Percentiles rank a stretch among this genome's conserved stretches.
These are phyloP conservation scores for Citrus unshiu DNA, from an alignment of 345 rosid species.

Conservation along the genomic window DNA sequence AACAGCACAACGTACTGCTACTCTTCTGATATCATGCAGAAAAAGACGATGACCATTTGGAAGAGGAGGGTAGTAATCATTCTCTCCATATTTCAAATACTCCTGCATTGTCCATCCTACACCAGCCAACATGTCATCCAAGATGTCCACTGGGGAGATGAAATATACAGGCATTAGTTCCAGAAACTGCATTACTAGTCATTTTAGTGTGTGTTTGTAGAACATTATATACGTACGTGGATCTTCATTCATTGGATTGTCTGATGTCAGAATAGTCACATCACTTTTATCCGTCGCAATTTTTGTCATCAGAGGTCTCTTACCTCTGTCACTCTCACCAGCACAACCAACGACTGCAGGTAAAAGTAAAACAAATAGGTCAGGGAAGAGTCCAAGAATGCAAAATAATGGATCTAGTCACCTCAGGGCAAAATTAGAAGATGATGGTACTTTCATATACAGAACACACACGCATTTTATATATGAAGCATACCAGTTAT, in stretches of 20 bases:
- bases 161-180: slow-evolving; percentile 7
- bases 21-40: slow-evolving; percentile 83
- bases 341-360: slow-evolving; percentile 72
- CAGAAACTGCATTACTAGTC: background rate
- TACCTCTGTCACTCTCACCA: slow-evolving; percentile 81
- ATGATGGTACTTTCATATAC: background rate
- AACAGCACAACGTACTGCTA: slow-evolving; percentile 93
- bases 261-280: slow-evolving; percentile 87
- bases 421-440: background rate
- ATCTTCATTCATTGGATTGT: slow-evolving; percentile 87
- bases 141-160: slow-evolving; percentile 72
- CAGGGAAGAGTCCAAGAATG: background rate
- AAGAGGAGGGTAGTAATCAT: slow-evolving; percentile 88
- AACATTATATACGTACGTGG: slow-evolving; percentile 48
- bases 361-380: slow-evolving; percentile 9
- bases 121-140: slow-evolving; percentile 94
- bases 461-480: background rate
- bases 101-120: slow-evolving; percentile 96
- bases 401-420: background rate
- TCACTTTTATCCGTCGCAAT: slow-evolving; percentile 90
- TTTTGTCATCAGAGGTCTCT: slow-evolving; percentile 84
- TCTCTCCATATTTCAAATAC: slow-evolving; percentile 79
- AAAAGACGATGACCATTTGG: slow-evolving; percentile 88
- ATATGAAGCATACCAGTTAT: slow-evolving; percentile 65
- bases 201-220: background rate